These are phyloP conservation scores for Talaromyces sp. DNA, from an alignment of 2,329 filamentous ascomycete genomes.

Conservation along the genomic window DNA sequence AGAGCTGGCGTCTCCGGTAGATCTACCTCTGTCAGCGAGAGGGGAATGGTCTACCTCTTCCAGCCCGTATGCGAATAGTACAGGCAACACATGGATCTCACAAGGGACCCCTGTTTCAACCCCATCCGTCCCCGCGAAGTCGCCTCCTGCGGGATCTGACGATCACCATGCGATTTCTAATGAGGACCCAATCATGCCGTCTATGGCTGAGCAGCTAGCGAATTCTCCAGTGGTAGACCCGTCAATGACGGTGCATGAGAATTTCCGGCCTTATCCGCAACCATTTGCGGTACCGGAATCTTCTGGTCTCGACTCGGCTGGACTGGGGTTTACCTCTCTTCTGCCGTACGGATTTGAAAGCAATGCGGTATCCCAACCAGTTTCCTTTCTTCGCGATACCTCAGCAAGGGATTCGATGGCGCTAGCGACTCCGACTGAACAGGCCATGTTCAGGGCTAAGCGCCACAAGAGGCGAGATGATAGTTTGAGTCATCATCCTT, in stretches of 20 bases:
- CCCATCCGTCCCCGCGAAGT: constrained; percentile 4
- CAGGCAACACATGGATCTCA: not conserved
- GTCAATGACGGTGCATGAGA: constrained; percentile 1
- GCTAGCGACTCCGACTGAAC: not conserved
- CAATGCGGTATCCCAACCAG: constrained; percentile 29
- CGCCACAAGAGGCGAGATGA: constrained; percentile 2
- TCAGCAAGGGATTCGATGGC: constrained; percentile 33
- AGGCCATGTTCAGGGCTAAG: not conserved
- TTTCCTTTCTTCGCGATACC: constrained; percentile 32
- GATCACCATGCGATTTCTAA: not conserved
- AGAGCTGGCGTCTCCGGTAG: not conserved
- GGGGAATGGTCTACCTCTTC: constrained; percentile 9
- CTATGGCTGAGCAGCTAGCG: not conserved
- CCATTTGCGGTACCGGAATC: not conserved
- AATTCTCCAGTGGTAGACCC: not conserved
- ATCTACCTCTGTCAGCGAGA: not conserved
- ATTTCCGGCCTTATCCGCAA: not conserved
- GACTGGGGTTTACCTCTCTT: constrained; percentile 19
- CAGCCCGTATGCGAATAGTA: constrained; percentile 7
- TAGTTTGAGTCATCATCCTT: not conserved
- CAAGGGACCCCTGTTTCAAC: constrained; percentile 7
- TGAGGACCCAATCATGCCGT: not conserved
- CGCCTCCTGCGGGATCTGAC: constrained; percentile 3
- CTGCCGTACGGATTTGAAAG: constrained; percentile 28
- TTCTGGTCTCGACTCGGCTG: not conserved